A percentile compares a stretch with the other conserved stretches of the same genome.
Conservation (phyloP, 2,329 filamentous ascomycete species). For the Cladosporium sp. region DNA sequence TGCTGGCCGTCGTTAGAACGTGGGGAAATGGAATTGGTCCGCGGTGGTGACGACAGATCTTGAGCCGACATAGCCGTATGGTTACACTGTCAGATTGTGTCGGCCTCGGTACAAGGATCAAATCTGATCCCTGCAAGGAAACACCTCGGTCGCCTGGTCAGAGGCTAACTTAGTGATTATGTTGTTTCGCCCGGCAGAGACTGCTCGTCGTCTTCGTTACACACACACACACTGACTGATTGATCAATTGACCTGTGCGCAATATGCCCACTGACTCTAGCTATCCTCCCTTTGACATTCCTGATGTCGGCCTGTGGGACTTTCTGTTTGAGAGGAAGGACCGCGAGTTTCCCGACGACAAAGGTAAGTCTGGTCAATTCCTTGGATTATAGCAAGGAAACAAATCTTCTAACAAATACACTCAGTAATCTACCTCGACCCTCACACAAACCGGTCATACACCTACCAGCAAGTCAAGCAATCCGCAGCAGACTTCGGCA, state of each 20-base stretch:
- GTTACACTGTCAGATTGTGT: no score
- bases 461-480: conserved; percentile 64
- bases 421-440: conserved; percentile 72
- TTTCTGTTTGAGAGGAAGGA: conserved; percentile 69
- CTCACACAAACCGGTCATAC: conserved; percentile 63
- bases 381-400: neutral
- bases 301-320: conserved; percentile 71
- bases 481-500: conserved; percentile 69
- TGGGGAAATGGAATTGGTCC: no score
- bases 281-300: conserved; percentile 63
- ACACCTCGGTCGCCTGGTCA: neutral
- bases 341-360: conserved; percentile 63
- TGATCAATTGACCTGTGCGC: no score
- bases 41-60: no score
- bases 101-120: no score
- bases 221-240: no score
- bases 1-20: no score
- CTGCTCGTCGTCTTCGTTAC: neutral
- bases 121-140: no score
- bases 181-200: no score
- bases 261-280: conserved; percentile 67
- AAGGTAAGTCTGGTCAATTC: conserved; percentile 49
- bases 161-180: no score
- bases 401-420: neutral
- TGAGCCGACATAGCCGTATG: no score